Evolutionary conservation across 371 early-diverging fungal genomes (phyloP).

Genomic region (Mucor plumbeus): DNA sequence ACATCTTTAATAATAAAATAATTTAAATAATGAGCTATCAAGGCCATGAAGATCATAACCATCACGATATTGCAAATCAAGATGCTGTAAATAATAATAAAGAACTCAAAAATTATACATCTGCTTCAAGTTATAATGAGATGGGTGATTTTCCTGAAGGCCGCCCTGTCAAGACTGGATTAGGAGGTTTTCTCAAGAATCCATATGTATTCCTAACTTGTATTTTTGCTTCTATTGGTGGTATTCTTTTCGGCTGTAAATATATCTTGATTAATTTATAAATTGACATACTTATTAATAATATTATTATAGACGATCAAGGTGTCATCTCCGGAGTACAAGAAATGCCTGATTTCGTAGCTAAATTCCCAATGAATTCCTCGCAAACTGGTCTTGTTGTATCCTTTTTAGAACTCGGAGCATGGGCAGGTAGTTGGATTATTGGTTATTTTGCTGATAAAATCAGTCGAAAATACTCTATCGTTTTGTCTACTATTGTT

Average conservation of each 20-base stretch:
- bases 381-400: slow-evolving; percentile 53
- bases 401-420: slow-evolving; percentile 63
- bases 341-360: slow-evolving; percentile 44
- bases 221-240: slow-evolving; percentile 53
- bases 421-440: slow-evolving; percentile 57
- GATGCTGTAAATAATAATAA: neutral
- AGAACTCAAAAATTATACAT: neutral
- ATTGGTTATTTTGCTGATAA: slow-evolving; percentile 68
- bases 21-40: neutral
- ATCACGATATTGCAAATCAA: neutral
- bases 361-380: slow-evolving; percentile 36
- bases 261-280: neutral
- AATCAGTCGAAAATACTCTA: slow-evolving; percentile 73
- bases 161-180: slow-evolving; percentile 17
- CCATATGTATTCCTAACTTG: slow-evolving; percentile 49
- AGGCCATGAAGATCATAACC: neutral
- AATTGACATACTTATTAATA: neutral
- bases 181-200: slow-evolving; percentile 43
- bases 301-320: slow-evolving; percentile 40
- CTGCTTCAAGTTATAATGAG: neutral
- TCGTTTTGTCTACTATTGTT: slow-evolving; percentile 64
- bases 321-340: slow-evolving; percentile 55
- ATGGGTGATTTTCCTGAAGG: slow-evolving; percentile 4
- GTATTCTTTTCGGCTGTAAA: slow-evolving; percentile 51
- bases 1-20: no score